Conservation (phyloP, 176 grass and related monocot species). For the Aegilops tauschii region DNA sequence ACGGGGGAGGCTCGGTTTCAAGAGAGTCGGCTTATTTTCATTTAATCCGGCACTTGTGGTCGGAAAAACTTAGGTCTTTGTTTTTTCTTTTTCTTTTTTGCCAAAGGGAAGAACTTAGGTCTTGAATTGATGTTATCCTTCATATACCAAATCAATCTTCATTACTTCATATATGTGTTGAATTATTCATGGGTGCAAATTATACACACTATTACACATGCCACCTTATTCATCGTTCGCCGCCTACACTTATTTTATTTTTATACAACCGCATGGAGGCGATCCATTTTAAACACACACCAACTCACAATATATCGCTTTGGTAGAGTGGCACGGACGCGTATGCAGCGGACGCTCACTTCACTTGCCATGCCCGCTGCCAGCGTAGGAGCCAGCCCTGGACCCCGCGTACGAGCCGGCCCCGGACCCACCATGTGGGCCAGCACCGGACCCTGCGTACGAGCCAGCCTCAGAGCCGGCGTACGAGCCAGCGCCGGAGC, state of each 20-base stretch:
- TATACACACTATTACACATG: not conserved
- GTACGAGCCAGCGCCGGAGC: not conserved
- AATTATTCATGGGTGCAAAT: not conserved
- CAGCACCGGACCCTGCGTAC: not conserved
- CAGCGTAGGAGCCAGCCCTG: constrained; percentile 33
- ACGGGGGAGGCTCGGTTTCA: no score
- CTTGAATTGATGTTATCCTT: no score
- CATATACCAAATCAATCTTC: not conserved
- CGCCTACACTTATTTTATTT: constrained; percentile 20
- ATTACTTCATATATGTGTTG: not conserved
- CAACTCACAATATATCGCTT: not conserved
- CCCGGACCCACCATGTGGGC: not conserved
- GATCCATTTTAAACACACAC: not conserved
- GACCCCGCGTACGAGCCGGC: constrained; percentile 39
- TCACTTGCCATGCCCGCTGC: constrained; percentile 44
- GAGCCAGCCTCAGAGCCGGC: constrained; percentile 7
- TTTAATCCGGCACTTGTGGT: no score
- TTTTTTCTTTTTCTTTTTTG: no score
- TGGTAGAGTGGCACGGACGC: not conserved
- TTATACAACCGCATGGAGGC: not conserved
- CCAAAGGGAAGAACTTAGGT: no score
- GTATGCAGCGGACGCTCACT: constrained; percentile 5
- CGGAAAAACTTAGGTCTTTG: no score
- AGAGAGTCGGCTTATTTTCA: no score
- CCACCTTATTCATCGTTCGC: constrained; percentile 6